Percentiles rank a stretch among this genome's conserved stretches.
Evolutionary conservation across 2,329 filamentous ascomycete species (phyloP).

Genomic region (Cladosporium sphaerospermum): DNA sequence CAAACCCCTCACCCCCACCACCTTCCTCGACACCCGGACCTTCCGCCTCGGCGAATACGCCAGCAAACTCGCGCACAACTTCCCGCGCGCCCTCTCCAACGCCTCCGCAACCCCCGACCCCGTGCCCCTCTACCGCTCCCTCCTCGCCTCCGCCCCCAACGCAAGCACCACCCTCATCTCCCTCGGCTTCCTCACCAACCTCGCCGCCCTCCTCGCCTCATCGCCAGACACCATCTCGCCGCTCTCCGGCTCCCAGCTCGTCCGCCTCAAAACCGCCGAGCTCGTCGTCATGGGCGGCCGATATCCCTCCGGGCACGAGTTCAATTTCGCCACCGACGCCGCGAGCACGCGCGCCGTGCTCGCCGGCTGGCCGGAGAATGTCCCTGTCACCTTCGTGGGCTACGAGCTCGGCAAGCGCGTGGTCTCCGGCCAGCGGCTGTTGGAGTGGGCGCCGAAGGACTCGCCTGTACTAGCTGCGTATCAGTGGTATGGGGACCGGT

Average conservation of each 20-base stretch:
- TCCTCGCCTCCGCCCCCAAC: constrained; percentile 10
- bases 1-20: constrained; percentile 17
- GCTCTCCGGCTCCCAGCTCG: constrained; percentile 37
- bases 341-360: constrained; percentile 39
- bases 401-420: constrained; percentile 40
- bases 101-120: constrained; percentile 13
- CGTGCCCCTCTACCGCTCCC: constrained; percentile 11
- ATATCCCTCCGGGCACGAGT: constrained; percentile 45
- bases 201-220: constrained; percentile 44
- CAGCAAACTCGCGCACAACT: constrained; percentile 11
- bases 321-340: constrained; percentile 45
- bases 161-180: constrained; percentile 18
- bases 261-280: constrained; percentile 42
- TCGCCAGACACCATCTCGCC: constrained; percentile 35
- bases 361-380: constrained; percentile 37
- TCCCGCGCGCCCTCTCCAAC: constrained; percentile 8
- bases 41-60: constrained; percentile 17
- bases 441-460: constrained; percentile 13
- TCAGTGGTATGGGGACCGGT: constrained; percentile 10
- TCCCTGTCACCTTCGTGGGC: constrained; percentile 39
- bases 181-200: constrained; percentile 22
- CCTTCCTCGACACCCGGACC: constrained; percentile 14
- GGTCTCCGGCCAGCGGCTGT: constrained; percentile 35
- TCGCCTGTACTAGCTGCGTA: constrained; percentile 10
- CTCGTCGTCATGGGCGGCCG: constrained; percentile 49